A percentile compares a stretch with the other conserved stretches of the same genome.
Evolutionary conservation across 768 basidiomycete genomes (phyloP).

Genomic region (Amylocystis lapponica): DNA sequence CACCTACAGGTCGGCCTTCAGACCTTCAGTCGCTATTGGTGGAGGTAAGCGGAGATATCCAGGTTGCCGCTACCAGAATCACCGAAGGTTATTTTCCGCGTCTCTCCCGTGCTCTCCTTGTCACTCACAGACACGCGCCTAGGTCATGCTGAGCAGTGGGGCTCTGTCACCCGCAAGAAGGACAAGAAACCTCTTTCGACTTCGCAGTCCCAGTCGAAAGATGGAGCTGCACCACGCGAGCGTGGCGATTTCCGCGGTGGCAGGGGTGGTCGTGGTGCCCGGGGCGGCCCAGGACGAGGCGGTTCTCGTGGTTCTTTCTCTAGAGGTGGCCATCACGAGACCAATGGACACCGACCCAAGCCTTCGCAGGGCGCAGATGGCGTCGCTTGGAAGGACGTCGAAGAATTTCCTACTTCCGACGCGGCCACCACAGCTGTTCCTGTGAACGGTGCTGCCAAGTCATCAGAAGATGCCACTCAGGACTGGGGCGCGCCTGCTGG

Average conservation of each 20-base stretch:
- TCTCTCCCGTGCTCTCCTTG: constrained; percentile 10
- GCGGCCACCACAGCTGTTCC: constrained; percentile 20
- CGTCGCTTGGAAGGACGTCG: constrained; percentile 9
- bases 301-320: constrained; percentile 37
- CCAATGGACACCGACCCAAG: constrained; percentile 30
- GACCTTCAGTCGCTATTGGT: constrained; percentile 66
- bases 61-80: constrained; percentile 68
- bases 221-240: constrained; percentile 38
- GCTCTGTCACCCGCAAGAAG: constrained; percentile 79
- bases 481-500: neutral
- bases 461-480: constrained; percentile 1
- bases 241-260: constrained; percentile 54
- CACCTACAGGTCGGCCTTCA: constrained; percentile 21
- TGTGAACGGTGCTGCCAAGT: constrained; percentile 3
- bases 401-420: constrained; percentile 16
- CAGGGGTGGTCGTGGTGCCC: constrained; percentile 58
- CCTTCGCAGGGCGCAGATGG: constrained; percentile 23
- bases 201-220: constrained; percentile 42
- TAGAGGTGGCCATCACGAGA: constrained; percentile 42
- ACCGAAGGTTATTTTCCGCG: constrained; percentile 51
- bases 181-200: constrained; percentile 61
- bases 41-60: constrained; percentile 65
- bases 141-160: constrained; percentile 81
- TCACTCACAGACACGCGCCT: constrained; percentile 15
- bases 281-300: constrained; percentile 39